These are phyloP conservation scores for Acacia pycnantha DNA, from an alignment of 331 rosid species.

Conservation along the genomic window DNA sequence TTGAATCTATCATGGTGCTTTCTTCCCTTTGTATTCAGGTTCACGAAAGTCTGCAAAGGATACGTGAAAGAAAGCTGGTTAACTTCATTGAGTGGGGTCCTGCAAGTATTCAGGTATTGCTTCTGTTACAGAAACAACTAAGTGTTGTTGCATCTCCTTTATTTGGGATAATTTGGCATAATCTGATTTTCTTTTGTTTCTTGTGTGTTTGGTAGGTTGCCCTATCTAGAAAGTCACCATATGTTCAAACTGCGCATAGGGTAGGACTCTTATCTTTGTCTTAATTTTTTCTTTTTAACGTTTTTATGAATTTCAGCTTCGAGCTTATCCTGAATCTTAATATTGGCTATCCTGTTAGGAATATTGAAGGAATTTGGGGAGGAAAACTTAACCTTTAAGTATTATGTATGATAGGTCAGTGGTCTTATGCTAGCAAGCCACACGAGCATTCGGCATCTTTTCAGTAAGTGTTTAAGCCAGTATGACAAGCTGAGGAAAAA, in stretches of 20 bases:
- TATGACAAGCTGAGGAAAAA: conserved; percentile 93
- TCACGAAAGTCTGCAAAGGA: conserved; percentile 98
- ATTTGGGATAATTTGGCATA: conserved; percentile 6
- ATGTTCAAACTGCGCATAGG: conserved; percentile 97
- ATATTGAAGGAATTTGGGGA: background rate
- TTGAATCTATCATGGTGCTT: conserved; percentile 2
- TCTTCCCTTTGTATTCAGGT: conserved; percentile 55
- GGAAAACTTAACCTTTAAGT: conserved; percentile 22
- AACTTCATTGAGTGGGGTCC: conserved; percentile 99
- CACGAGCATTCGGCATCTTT: conserved; percentile 96
- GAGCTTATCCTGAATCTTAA: background rate
- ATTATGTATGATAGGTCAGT: conserved; percentile 68
- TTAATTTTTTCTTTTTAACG: background rate
- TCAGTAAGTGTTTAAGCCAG: conserved; percentile 96
- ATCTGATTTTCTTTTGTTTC: conserved; percentile 16
- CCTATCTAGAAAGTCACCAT: conserved; percentile 95
- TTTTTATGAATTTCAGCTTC: conserved; percentile 7
- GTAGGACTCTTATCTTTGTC: conserved; percentile 38
- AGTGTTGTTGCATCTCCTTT: conserved; percentile 21
- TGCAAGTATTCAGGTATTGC: conserved; percentile 91
- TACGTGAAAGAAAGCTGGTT: conserved; percentile 96
- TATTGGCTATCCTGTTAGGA: background rate
- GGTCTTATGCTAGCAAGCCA: conserved; percentile 99
- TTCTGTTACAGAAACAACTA: conserved; percentile 21
- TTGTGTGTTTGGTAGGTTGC: conserved; percentile 64